A percentile compares a stretch with the other conserved stretches of the same genome.
These are phyloP conservation scores for Trypanosoma mega DNA, from an alignment of 208 protist genomes.

Conservation along the genomic window DNA sequence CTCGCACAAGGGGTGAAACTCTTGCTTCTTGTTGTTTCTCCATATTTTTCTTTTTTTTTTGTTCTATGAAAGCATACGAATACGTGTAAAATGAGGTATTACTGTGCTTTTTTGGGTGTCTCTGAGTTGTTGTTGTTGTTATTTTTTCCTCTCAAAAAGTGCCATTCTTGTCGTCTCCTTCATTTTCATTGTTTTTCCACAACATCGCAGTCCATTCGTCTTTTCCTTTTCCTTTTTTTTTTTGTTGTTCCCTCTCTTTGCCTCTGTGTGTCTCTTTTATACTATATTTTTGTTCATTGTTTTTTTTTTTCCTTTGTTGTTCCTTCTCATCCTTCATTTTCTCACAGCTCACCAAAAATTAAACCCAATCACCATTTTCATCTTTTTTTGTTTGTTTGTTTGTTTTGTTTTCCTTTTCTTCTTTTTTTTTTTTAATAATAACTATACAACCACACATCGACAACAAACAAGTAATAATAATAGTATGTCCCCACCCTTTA, in stretches of 20 bases:
- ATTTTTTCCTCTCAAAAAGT: background rate
- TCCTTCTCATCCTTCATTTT: background rate
- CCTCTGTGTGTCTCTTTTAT: constrained; percentile 6
- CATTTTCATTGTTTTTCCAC: background rate
- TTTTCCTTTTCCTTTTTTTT: no score
- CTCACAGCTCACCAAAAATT: no score
- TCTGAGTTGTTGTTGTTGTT: background rate
- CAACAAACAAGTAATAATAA: background rate
- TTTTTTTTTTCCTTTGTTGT: constrained; percentile 2
- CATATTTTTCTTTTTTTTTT: background rate
- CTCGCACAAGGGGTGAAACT: no score
- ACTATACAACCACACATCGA: background rate
- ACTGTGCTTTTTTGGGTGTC: background rate
- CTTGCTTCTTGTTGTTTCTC: no score
- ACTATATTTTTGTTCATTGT: background rate
- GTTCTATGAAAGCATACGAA: background rate
- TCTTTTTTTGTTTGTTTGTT: background rate
- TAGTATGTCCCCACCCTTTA: background rate
- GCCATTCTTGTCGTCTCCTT: background rate
- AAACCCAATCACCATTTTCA: no score
- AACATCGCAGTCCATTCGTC: background rate
- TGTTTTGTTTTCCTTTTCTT: background rate
- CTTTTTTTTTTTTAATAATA: constrained; percentile 4
- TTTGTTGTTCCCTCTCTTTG: background rate
- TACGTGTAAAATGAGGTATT: background rate